Base-by-base conservation (phyloP, 2,329 filamentous ascomycete species). In the Neopestalotiopsis rosae region DNA sequence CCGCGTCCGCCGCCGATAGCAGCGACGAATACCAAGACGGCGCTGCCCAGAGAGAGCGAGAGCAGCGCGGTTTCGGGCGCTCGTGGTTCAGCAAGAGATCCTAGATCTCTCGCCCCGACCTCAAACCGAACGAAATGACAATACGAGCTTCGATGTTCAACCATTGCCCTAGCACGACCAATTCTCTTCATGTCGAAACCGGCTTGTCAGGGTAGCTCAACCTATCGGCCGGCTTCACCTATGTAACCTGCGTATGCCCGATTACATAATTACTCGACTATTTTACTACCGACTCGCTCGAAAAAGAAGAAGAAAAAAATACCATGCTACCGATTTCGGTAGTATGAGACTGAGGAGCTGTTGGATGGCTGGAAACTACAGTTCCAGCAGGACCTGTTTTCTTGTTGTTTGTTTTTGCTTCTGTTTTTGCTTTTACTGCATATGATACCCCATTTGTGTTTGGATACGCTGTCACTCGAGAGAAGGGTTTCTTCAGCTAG, bases 61-160 rank as follows among this genome's bases (percentile, higher is more conserved):
- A 85, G 67, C 85, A 91, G 78, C 86, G 89, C 30, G 89, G 89
- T n/a, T 87, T 90, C 69, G 80, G 83, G 52, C 81, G 83, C 64
- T 74, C 83, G 58, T 77, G 79, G 69, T 79, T 78, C 76, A 77
- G 74, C 68, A 79, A 75, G 72, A 74, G 68, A 58, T 68, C 69
- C 20, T 80, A 79, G n/a, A 40, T 63, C 14, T 28, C 75, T 72
- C 49, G 32, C 63, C 38, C 30, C 32, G 30, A 9, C 7, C 45
- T 52, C 9, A 20, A 24, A 1, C 62, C 13, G 10, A 13, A 67
- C 20, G 7, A 40, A n/a, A 30, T 17, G 65, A 58, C 65, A 59
- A 59, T 14, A 10, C 56, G 65, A 49, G 40, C 32, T 42, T 58
- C 32, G 70, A 74, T 76, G 69, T 77, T 81, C 78, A 81, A 79